These are phyloP conservation scores for Rhizophlyctis rosea DNA, from an alignment of 192 early-diverging fungal species.

Conservation along the genomic window DNA sequence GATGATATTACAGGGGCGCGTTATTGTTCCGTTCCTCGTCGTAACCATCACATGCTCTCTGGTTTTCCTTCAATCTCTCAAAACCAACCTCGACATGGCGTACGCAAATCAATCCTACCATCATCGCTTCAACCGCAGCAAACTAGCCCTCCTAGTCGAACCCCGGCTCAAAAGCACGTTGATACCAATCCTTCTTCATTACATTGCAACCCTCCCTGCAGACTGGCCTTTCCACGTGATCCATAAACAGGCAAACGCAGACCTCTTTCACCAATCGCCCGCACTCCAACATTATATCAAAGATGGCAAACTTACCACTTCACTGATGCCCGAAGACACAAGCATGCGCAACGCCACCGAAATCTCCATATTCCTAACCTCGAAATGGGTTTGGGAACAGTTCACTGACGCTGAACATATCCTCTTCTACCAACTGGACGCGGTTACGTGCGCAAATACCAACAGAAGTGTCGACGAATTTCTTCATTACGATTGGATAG, in stretches of 20 bases:
- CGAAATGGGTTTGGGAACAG: constrained; percentile 9
- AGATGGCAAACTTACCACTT: constrained; percentile 7
- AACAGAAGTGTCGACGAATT: constrained; percentile 10
- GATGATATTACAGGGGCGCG: too few species aligned
- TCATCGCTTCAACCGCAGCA: constrained; percentile 6
- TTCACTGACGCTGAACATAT: constrained; percentile 15
- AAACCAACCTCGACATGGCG: too few species aligned
- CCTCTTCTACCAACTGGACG: constrained; percentile 26
- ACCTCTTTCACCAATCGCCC: not conserved
- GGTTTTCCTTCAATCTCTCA: too few species aligned
- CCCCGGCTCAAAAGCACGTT: constrained; percentile 8
- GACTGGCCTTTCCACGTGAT: constrained; percentile 24
- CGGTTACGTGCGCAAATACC: constrained; percentile 18
- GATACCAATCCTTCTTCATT: constrained; percentile 23
- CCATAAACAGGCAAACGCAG: not conserved
- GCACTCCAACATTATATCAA: constrained; percentile 4
- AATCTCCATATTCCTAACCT: constrained; percentile 12
- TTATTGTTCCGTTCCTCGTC: not conserved
- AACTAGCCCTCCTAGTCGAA: constrained; percentile 18
- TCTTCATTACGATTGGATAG: constrained; percentile 18
- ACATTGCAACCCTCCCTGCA: constrained; percentile 18
- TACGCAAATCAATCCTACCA: too few species aligned
- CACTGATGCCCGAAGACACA: constrained; percentile 3
- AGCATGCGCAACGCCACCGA: constrained; percentile 5
- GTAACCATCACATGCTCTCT: not conserved